These are phyloP conservation scores for Diplodia mutila DNA, from an alignment of 2,329 filamentous ascomycete genomes.

Conservation along the genomic window DNA sequence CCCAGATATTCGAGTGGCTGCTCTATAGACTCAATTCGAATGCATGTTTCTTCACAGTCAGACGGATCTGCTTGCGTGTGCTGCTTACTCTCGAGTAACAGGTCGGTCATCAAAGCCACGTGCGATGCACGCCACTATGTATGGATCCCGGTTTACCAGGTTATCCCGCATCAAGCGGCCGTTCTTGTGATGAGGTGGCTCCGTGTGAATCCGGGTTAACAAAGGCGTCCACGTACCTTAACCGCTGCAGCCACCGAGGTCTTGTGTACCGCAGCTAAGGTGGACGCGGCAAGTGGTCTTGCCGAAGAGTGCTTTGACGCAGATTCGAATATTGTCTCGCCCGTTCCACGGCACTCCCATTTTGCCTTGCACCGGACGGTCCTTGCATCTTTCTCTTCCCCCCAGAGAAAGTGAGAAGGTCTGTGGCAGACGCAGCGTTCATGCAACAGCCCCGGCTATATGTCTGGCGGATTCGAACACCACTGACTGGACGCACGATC, in stretches of 20 bases:
- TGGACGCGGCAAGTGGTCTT: background rate
- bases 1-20: constrained; percentile 6
- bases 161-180: background rate
- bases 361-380: background rate
- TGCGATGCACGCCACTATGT: background rate
- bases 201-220: background rate
- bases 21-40: constrained; percentile 19
- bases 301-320: background rate
- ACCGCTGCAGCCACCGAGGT: constrained; percentile 4
- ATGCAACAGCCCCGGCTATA: background rate
- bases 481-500: background rate
- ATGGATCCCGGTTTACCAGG: background rate
- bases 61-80: background rate
- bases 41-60: constrained; percentile 17
- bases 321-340: background rate
- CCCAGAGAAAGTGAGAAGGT: background rate
- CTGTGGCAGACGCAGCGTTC: background rate
- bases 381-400: background rate
- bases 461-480: background rate
- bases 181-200: constrained; percentile 18
- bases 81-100: constrained; percentile 1
- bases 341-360: background rate
- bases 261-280: background rate
- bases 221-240: constrained; percentile 3
- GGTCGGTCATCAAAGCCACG: background rate